Percentiles rank a stretch among this genome's conserved stretches.
Conservation (phyloP, 2,329 filamentous ascomycete genomes). For the Ophiostoma perfectum region DNA sequence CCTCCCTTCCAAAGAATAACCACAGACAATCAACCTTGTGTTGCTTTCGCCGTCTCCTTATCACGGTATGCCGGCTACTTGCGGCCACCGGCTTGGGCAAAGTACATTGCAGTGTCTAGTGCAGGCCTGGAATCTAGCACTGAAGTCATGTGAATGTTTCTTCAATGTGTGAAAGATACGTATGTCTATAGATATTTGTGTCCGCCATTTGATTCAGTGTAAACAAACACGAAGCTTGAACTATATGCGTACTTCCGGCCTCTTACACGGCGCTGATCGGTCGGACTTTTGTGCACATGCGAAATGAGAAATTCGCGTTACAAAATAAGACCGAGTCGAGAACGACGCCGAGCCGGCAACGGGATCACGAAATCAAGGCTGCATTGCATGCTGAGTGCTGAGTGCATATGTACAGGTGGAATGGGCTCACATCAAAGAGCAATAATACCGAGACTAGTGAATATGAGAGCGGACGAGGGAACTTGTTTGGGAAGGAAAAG, state of each 20-base stretch:
- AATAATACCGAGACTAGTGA: no score
- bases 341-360: conserved; percentile 7
- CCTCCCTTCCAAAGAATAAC: neutral
- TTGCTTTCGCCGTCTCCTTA: neutral
- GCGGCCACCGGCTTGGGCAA: neutral
- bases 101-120: neutral
- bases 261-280: conserved; percentile 9
- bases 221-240: neutral
- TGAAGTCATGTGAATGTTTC: neutral
- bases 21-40: neutral
- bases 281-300: neutral
- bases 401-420: neutral
- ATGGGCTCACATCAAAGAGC: no score
- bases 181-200: neutral
- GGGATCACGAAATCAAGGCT: conserved; percentile 11
- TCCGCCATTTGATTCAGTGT: no score
- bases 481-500: no score
- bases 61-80: neutral
- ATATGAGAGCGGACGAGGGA: no score
- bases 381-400: neutral
- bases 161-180: neutral
- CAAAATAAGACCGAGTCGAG: conserved; percentile 6
- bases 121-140: neutral
- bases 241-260: neutral
- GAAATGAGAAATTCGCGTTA: neutral